Conservation (phyloP, 805 yeast genomes). For the Tetrapisispora pingtungensis region DNA sequence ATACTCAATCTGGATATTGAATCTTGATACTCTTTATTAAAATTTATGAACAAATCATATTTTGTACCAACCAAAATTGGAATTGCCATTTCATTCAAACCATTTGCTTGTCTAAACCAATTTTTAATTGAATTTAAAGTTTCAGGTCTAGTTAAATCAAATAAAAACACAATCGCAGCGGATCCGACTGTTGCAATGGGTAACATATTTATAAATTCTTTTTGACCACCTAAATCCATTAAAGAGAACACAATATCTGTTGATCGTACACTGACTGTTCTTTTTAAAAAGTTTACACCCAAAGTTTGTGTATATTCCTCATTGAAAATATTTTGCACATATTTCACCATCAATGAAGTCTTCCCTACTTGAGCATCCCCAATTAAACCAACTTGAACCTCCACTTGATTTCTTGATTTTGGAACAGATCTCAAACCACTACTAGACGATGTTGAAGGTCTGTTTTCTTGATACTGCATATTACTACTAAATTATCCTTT, state of each 20-base stretch:
- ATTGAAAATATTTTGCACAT: constrained; percentile 90
- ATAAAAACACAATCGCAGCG: constrained; percentile 81
- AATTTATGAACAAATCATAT: constrained; percentile 74
- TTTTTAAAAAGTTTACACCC: constrained; percentile 93
- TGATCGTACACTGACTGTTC: constrained; percentile 69
- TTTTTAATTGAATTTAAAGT: constrained; percentile 83
- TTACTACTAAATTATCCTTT: too few species aligned
- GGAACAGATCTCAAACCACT: background rate
- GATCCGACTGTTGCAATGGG: constrained; percentile 90
- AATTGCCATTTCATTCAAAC: constrained; percentile 81
- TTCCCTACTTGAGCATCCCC: constrained; percentile 97
- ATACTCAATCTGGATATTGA: constrained; percentile 77
- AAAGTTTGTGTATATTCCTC: constrained; percentile 87
- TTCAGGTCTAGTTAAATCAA: constrained; percentile 78
- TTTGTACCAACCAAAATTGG: constrained; percentile 91
- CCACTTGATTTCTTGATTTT: constrained; percentile 16
- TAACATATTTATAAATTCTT: constrained; percentile 90
- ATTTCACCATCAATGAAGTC: constrained; percentile 92
- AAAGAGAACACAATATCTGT: constrained; percentile 85
- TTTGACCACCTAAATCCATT: constrained; percentile 95
- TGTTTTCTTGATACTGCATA: background rate
- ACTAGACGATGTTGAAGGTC: background rate
- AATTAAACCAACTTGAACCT: constrained; percentile 74
- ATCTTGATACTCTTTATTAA: constrained; percentile 70
- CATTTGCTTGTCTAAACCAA: constrained; percentile 89